A percentile compares a stretch with the other conserved stretches of the same genome.
Evolutionary conservation across 345 rosid species (phyloP).

Genomic region (Moricandia moricandioides): DNA sequence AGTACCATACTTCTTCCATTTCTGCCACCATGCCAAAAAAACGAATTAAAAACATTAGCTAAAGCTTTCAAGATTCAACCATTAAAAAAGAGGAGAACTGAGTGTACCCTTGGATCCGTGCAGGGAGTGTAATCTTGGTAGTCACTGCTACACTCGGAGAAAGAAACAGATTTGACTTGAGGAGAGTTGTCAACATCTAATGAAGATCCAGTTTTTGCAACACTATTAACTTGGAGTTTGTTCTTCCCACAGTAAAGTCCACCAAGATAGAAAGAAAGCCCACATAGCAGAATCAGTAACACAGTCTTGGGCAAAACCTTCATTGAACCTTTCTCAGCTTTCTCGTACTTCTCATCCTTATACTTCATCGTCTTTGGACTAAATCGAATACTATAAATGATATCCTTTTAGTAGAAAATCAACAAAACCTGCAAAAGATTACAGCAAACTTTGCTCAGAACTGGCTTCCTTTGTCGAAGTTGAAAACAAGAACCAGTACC

Average conservation of each 20-base stretch:
- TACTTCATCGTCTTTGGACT: slow-evolving; percentile 55
- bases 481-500: not conserved
- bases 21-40: slow-evolving; percentile 44
- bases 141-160: slow-evolving; percentile 75
- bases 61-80: not conserved
- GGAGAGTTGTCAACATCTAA: slow-evolving; percentile 45
- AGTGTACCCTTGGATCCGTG: slow-evolving; percentile 87
- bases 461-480: not conserved
- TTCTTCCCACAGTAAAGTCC: slow-evolving; percentile 70
- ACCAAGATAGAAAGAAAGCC: slow-evolving; percentile 89
- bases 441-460: not conserved
- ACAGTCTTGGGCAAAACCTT: slow-evolving; percentile 50
- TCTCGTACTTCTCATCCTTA: slow-evolving; percentile 71
- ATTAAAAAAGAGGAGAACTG: not conserved
- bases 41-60: slow-evolving; percentile 8
- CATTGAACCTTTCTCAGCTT: slow-evolving; percentile 49
- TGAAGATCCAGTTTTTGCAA: slow-evolving; percentile 46
- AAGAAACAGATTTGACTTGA: slow-evolving; percentile 54
- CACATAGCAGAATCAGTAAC: slow-evolving; percentile 55
- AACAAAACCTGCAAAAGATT: slow-evolving; percentile 26
- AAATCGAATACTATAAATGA: not conserved
- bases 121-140: slow-evolving; percentile 97
- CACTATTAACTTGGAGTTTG: slow-evolving; percentile 38
- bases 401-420: not conserved
- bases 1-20: slow-evolving; percentile 85